Conservation (phyloP, 257 asterid species). For the Galeopsis tetrahit region DNA sequence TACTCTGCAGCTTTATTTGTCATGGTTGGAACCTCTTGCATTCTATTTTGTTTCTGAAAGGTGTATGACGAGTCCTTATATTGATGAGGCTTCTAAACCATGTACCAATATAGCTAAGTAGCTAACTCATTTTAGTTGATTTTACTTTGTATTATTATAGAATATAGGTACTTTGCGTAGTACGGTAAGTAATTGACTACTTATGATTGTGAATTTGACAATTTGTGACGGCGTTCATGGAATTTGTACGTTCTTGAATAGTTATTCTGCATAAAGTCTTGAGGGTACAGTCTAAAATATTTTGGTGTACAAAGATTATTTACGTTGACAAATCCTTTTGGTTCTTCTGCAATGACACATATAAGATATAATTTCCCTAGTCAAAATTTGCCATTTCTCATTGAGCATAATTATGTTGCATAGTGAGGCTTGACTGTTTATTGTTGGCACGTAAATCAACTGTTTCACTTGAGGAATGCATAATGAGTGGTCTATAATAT, state of each 20-base stretch:
- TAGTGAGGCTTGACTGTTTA: not conserved
- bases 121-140: not conserved
- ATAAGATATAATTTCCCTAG: not conserved
- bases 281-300: not conserved
- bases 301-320: not conserved
- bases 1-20: not conserved
- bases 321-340: not conserved
- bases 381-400: not conserved
- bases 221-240: not conserved
- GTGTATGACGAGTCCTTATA: not conserved
- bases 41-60: slow-evolving; percentile 23
- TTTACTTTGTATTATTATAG: not conserved
- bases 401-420: not conserved
- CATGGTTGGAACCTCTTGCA: not conserved
- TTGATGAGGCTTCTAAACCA: not conserved
- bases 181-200: not conserved
- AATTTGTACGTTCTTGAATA: not conserved
- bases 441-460: not conserved
- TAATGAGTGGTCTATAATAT: not conserved
- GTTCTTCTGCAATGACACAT: slow-evolving; percentile 2
- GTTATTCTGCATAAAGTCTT: not conserved
- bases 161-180: not conserved
- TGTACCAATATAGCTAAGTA: not conserved
- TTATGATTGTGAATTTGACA: not conserved
- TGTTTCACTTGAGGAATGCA: not conserved